A percentile compares a stretch with the other conserved stretches of the same genome.
phyloP scores from a whole-genome alignment of 192 early-diverging fungal genomes.

The Coemansia aciculifera region DNA sequence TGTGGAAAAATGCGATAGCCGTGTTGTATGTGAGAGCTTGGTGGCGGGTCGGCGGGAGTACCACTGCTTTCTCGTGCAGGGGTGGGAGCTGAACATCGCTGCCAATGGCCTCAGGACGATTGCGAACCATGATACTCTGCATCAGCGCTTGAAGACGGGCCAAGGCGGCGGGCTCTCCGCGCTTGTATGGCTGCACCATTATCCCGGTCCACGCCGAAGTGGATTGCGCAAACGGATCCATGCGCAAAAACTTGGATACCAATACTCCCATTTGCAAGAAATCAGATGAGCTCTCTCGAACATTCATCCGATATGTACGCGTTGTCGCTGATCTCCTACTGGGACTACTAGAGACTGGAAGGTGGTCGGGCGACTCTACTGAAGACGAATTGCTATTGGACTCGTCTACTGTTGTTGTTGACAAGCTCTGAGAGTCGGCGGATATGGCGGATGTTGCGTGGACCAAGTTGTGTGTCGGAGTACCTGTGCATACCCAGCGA shows the following conservation, averaged over 20 bases:
- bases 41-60: conserved; percentile 29
- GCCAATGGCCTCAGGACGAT: conserved; percentile 58
- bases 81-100: conserved; percentile 66
- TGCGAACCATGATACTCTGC: conserved; percentile 75
- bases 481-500: conserved; percentile 78
- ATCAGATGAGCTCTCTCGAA: conserved; percentile 38
- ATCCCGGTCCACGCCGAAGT: conserved; percentile 51
- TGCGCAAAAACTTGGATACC: conserved; percentile 59
- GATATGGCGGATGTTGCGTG: conserved; percentile 50
- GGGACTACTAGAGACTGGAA: neutral
- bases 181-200: conserved; percentile 60
- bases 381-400: neutral
- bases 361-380: neutral
- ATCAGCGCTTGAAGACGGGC: conserved; percentile 59
- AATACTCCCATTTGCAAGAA: conserved; percentile 61
- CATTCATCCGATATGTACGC: conserved; percentile 14
- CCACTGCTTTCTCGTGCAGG: conserved; percentile 50
- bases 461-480: conserved; percentile 64
- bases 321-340: neutral
- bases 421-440: neutral
- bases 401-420: neutral
- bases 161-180: conserved; percentile 51
- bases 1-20: conserved; percentile 61
- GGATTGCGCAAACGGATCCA: conserved; percentile 63
- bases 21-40: conserved; percentile 51